Percentiles rank a stretch among this genome's conserved stretches.
phyloP scores from a whole-genome alignment of 805 yeast species.

The Barnettozyma populi region DNA sequence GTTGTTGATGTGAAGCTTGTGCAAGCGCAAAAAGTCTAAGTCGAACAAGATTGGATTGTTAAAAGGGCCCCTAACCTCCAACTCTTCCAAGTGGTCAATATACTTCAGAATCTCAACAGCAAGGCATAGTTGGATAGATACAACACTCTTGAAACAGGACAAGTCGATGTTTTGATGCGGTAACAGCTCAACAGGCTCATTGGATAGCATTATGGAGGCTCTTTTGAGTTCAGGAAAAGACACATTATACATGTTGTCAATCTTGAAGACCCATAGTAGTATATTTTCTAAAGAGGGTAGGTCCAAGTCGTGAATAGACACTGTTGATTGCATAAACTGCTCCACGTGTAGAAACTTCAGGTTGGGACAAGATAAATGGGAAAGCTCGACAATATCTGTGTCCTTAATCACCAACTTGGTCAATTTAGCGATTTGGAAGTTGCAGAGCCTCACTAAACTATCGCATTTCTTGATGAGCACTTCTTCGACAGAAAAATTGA shows the following conservation, averaged over 20 bases:
- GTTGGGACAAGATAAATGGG: conserved; percentile 9
- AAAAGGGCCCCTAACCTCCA: conserved; percentile 18
- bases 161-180: conserved; percentile 9
- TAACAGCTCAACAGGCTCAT: conserved; percentile 11
- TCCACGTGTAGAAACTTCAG: conserved; percentile 12
- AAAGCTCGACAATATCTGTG: conserved; percentile 10
- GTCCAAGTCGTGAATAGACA: conserved; percentile 8
- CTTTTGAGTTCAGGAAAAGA: conserved; percentile 4
- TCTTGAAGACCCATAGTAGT: conserved; percentile 11
- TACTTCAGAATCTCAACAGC: conserved; percentile 12
- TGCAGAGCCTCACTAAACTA: conserved; percentile 2
- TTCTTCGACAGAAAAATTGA: conserved; percentile 6
- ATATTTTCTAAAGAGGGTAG: conserved; percentile 11
- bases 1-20: conserved; percentile 11
- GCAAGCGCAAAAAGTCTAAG: conserved; percentile 2
- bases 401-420: conserved; percentile 7
- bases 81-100: conserved; percentile 3
- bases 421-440: conserved; percentile 4
- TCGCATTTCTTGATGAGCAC: conserved; percentile 8
- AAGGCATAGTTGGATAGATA: conserved; percentile 12
- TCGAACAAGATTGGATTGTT: conserved; percentile 5
- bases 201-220: conserved; percentile 16
- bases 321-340: conserved; percentile 12
- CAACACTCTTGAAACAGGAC: conserved; percentile 6
- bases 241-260: conserved; percentile 6